These are phyloP conservation scores for Solanum hybrid DNA, from an alignment of 305 asterid species.

Conservation along the genomic window DNA sequence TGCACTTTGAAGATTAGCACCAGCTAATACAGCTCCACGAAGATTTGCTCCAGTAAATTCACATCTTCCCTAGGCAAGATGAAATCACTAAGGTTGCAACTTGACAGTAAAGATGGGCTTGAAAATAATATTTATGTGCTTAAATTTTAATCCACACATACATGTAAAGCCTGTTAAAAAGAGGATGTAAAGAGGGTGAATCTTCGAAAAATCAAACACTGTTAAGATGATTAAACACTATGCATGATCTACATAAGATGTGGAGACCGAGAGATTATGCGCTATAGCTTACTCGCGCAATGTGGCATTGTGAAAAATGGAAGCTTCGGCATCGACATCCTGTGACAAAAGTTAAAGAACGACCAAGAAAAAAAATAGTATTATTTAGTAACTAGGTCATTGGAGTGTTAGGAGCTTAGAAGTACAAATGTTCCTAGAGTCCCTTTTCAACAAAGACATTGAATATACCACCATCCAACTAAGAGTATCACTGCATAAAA, in stretches of 20 bases:
- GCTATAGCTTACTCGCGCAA: conserved; percentile 62
- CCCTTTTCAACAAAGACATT: background rate
- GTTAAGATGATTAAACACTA: background rate
- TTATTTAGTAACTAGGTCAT: background rate
- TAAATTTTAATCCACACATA: background rate
- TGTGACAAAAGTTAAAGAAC: conserved; percentile 24
- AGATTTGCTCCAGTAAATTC: conserved; percentile 96
- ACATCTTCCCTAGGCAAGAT: conserved; percentile 63
- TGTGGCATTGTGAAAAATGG: conserved; percentile 87
- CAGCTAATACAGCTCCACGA: conserved; percentile 85
- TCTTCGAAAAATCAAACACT: background rate
- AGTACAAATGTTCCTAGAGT: background rate
- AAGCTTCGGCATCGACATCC: conserved; percentile 95
- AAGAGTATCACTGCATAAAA: background rate
- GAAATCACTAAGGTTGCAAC: conserved; percentile 21
- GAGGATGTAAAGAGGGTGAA: background rate
- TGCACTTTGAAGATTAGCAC: conserved; percentile 95
- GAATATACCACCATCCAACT: background rate
- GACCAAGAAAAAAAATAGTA: background rate
- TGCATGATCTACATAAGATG: background rate
- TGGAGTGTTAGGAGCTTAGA: background rate
- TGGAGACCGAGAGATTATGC: background rate
- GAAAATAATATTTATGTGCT: background rate
- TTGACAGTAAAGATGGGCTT: conserved; percentile 10
- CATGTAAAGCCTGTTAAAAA: background rate